Evolutionary conservation across 805 yeast genomes (phyloP).

Genomic region (Metschnikowia anglica): DNA sequence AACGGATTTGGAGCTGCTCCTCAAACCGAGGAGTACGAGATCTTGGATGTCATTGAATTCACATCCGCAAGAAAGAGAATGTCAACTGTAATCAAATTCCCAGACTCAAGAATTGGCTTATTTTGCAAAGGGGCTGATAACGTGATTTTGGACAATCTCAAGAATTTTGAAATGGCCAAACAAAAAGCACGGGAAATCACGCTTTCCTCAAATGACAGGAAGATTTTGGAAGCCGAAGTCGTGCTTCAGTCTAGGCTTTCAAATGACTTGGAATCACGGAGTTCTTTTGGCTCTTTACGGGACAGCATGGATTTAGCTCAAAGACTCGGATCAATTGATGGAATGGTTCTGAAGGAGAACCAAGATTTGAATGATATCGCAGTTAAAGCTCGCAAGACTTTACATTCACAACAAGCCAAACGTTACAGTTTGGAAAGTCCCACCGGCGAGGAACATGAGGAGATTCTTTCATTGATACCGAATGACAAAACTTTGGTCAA

Average conservation of each 20-base stretch:
- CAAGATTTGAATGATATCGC: slow-evolving; percentile 56
- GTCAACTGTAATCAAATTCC: slow-evolving; percentile 82
- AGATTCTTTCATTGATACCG: slow-evolving; percentile 21
- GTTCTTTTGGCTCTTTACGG: slow-evolving; percentile 34
- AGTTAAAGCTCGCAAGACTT: slow-evolving; percentile 51
- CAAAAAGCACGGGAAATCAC: slow-evolving; percentile 65
- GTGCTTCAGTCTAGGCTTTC: slow-evolving; percentile 58
- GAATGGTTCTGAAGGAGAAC: slow-evolving; percentile 46
- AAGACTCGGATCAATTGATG: slow-evolving; percentile 48
- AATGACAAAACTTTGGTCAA: slow-evolving; percentile 60
- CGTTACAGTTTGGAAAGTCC: slow-evolving; percentile 43
- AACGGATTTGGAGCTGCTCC: slow-evolving; percentile 70
- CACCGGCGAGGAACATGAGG: not conserved
- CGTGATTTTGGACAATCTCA: slow-evolving; percentile 73
- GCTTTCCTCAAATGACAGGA: slow-evolving; percentile 57
- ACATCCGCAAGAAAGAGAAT: slow-evolving; percentile 86
- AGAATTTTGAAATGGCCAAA: slow-evolving; percentile 55
- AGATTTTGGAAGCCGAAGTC: slow-evolving; percentile 72
- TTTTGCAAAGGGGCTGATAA: slow-evolving; percentile 97
- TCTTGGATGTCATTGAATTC: slow-evolving; percentile 82
- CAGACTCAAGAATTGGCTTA: slow-evolving; percentile 71
- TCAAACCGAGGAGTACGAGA: slow-evolving; percentile 63
- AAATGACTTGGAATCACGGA: slow-evolving; percentile 30
- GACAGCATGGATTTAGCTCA: slow-evolving; percentile 24
- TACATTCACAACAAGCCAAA: slow-evolving; percentile 58